Conservation (phyloP, 345 rosid genomes). For the Triadica sebifera region DNA sequence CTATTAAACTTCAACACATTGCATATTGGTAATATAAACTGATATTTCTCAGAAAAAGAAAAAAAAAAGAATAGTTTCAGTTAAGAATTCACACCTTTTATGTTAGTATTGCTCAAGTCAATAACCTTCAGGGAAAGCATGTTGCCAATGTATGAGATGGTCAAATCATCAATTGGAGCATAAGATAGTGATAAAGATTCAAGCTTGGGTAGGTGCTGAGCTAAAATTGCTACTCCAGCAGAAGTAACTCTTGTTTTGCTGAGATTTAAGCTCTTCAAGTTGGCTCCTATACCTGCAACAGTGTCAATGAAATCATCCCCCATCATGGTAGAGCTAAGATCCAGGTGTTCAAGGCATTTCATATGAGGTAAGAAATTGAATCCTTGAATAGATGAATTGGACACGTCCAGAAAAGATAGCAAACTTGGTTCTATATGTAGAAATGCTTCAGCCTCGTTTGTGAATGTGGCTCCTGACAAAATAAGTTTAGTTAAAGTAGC, state of each 20-base stretch:
- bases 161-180: constrained; percentile 56
- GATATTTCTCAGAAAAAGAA: not conserved
- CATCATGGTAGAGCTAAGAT: constrained; percentile 57
- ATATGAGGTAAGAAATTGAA: constrained; percentile 56
- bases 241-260: constrained; percentile 68
- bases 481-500: constrained; percentile 57
- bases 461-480: constrained; percentile 61
- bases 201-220: constrained; percentile 62
- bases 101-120: constrained; percentile 69
- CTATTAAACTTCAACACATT: not conserved
- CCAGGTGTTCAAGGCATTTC: constrained; percentile 64
- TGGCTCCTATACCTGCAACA: constrained; percentile 55
- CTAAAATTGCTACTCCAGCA: constrained; percentile 54
- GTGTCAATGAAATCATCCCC: constrained; percentile 65
- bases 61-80: not conserved
- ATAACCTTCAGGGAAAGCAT: constrained; percentile 60
- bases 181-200: constrained; percentile 57
- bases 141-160: constrained; percentile 51
- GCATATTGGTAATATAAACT: not conserved
- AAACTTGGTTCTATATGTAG: constrained; percentile 40
- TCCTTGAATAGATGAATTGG: constrained; percentile 52
- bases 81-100: constrained; percentile 50
- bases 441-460: constrained; percentile 55
- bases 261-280: constrained; percentile 60
- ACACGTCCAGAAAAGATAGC: constrained; percentile 58